Percentiles rank a stretch among this genome's conserved stretches.
Conservation (phyloP, 2,329 filamentous ascomycete genomes). For the Colletotrichum camelliae region DNA sequence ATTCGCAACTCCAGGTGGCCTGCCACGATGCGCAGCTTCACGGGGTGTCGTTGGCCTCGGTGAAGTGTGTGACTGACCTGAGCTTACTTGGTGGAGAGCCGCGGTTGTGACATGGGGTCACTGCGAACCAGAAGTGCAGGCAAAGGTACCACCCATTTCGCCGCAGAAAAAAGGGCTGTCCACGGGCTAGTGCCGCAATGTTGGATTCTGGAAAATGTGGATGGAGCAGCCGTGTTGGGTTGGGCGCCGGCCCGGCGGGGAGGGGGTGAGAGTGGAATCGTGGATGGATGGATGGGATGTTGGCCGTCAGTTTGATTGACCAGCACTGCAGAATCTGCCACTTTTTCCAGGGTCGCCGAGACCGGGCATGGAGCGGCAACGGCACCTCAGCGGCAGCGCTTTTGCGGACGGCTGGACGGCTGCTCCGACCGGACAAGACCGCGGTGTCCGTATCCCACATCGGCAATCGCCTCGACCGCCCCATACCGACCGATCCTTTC, state of each 20-base stretch:
- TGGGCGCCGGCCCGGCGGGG: slow-evolving; percentile 18
- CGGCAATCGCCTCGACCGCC: slow-evolving; percentile 8
- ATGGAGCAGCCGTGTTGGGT: slow-evolving; percentile 17
- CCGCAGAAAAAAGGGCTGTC: not conserved
- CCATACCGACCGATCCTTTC: slow-evolving; percentile 9
- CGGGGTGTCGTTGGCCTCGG: slow-evolving; percentile 20
- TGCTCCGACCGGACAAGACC: slow-evolving; percentile 9
- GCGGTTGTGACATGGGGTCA: slow-evolving; percentile 19
- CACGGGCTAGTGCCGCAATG: slow-evolving; percentile 19
- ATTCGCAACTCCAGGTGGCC: slow-evolving; percentile 16
- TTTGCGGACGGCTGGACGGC: not conserved
- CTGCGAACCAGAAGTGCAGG: slow-evolving; percentile 15
- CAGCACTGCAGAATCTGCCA: slow-evolving; percentile 13
- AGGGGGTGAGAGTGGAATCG: not conserved
- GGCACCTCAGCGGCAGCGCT: not conserved
- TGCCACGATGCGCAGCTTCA: slow-evolving; percentile 10
- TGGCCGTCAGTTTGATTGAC: not conserved
- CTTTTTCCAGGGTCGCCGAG: slow-evolving; percentile 2
- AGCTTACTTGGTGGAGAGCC: slow-evolving; percentile 22
- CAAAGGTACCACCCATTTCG: slow-evolving; percentile 11
- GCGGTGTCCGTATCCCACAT: slow-evolving; percentile 13
- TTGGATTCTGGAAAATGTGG: slow-evolving; percentile 22
- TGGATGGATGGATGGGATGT: not conserved
- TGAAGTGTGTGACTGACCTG: slow-evolving; percentile 18
- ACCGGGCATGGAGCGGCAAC: slow-evolving; percentile 13